phyloP scores from a whole-genome alignment of 495 filamentous ascomycete species.

The Xylaria telfairii region DNA sequence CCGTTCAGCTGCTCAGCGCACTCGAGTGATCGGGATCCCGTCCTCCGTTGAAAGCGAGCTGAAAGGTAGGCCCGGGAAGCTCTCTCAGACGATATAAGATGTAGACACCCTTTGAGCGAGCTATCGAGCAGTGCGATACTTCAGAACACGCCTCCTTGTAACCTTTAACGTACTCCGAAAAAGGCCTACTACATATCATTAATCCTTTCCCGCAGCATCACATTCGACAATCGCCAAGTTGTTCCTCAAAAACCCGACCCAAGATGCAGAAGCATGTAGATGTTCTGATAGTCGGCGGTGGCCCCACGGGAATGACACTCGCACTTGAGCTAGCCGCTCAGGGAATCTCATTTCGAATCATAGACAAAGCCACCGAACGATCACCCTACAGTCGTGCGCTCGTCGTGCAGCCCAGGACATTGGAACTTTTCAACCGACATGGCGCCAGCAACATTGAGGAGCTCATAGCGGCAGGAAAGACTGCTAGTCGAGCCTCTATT shows the following conservation, averaged over 20 bases:
- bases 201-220: background rate
- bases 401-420: constrained; percentile 45
- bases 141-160: background rate
- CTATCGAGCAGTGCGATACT: background rate
- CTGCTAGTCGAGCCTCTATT: constrained; percentile 22
- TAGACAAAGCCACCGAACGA: constrained; percentile 39
- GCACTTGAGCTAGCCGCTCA: constrained; percentile 46
- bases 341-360: constrained; percentile 43
- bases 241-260: background rate
- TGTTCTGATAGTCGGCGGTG: constrained; percentile 45
- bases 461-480: constrained; percentile 29
- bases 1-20: background rate
- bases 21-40: background rate
- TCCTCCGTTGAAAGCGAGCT: constrained; percentile 14
- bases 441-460: constrained; percentile 25
- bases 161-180: background rate
- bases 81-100: constrained; percentile 5
- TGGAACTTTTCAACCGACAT: constrained; percentile 51
- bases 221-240: background rate
- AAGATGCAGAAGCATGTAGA: constrained; percentile 33
- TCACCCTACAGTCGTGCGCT: constrained; percentile 47
- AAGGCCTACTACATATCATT: background rate
- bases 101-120: background rate
- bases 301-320: constrained; percentile 41
- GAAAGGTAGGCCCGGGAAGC: background rate